Conservation (phyloP, 495 filamentous ascomycete genomes). For the Bathelium albidoporum region DNA sequence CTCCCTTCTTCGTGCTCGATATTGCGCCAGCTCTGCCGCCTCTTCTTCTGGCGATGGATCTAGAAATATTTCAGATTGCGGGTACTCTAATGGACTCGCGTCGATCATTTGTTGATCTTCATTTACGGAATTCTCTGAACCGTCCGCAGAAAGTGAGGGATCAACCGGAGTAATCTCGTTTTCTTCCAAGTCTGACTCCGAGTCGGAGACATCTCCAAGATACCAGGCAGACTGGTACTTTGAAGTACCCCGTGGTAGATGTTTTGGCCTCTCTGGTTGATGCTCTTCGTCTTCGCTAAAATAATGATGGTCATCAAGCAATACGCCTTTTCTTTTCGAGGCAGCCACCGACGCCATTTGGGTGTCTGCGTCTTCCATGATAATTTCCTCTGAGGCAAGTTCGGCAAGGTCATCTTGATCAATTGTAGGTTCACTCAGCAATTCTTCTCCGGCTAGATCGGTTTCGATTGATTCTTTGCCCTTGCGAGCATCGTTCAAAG, state of each 20-base stretch:
- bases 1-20: constrained; percentile 59
- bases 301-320: constrained; percentile 95
- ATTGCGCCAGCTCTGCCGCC: constrained; percentile 64
- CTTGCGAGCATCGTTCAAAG: constrained; percentile 45
- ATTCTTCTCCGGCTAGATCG: constrained; percentile 44
- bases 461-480: constrained; percentile 59
- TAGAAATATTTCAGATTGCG: constrained; percentile 82
- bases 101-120: constrained; percentile 56
- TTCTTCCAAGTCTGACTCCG: constrained; percentile 76
- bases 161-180: too few relatives aligned
- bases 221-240: constrained; percentile 92
- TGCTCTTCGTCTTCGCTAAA: constrained; percentile 84
- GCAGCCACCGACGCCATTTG: constrained; percentile 45
- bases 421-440: constrained; percentile 57
- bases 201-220: constrained; percentile 74
- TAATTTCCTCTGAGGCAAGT: constrained; percentile 73
- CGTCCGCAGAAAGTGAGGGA: constrained; percentile 60
- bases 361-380: constrained; percentile 58
- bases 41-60: constrained; percentile 85
- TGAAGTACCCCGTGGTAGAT: constrained; percentile 82
- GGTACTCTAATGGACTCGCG: constrained; percentile 64
- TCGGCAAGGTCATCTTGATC: constrained; percentile 74
- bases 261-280: constrained; percentile 52
- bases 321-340: constrained; percentile 60
- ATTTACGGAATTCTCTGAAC: constrained; percentile 41